Conservation (phyloP, 306 rosid genomes). For the Malus sieversii region DNA sequence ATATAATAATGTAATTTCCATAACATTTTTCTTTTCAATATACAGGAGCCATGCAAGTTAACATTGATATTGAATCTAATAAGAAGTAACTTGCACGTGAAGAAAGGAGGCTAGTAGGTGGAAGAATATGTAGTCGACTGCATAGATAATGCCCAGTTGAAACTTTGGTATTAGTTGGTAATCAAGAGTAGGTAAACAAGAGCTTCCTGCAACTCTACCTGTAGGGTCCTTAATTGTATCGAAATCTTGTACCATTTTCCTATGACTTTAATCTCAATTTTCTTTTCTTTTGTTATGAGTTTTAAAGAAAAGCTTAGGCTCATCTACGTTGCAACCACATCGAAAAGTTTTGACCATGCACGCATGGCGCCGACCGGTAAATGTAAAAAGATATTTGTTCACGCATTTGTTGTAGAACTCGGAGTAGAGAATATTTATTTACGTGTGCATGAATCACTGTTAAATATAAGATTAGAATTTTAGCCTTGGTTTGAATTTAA, state of each 20-base stretch:
- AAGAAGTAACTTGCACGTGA: not conserved
- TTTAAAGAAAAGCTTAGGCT: not conserved
- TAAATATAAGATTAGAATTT: not conserved
- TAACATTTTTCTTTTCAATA: not conserved
- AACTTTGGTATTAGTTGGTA: slow-evolving; percentile 14
- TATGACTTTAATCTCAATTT: not conserved
- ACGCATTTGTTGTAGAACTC: no score
- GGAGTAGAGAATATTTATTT: not conserved
- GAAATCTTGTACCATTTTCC: not conserved
- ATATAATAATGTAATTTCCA: no score
- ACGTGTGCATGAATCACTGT: not conserved
- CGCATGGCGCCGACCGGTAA: not conserved
- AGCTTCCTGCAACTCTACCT: not conserved
- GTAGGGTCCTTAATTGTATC: not conserved
- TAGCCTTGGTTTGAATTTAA: not conserved
- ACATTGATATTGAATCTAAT: not conserved
- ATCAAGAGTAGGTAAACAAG: slow-evolving; percentile 19
- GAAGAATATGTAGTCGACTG: not conserved
- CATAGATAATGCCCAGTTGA: slow-evolving; percentile 37
- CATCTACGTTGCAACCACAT: not conserved
- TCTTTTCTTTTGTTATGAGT: not conserved
- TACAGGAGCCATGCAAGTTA: not conserved
- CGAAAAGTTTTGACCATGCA: no score
- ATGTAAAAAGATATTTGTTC: no score
- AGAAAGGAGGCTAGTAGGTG: not conserved